phyloP scores from a whole-genome alignment of 108 stramenopile species.

The Conticribra guillardii region DNA sequence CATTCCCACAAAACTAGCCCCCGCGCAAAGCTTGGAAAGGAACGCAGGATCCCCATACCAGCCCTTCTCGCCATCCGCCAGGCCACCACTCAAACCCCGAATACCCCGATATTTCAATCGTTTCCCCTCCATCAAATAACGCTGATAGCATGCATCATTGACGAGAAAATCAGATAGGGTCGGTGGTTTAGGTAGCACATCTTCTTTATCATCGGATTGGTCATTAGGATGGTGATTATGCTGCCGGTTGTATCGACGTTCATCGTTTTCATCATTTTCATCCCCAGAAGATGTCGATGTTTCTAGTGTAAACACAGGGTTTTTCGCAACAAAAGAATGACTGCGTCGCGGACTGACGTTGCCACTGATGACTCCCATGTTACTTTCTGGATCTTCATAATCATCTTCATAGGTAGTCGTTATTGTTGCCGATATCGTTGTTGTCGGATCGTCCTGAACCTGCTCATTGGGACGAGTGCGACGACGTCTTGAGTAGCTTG shows the following conservation, averaged over 20 bases:
- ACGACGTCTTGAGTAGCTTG: constrained; percentile 42
- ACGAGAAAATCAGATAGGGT: constrained; percentile 42
- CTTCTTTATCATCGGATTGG: constrained; percentile 25
- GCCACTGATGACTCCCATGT: too few relatives aligned
- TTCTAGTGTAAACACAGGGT: neutral
- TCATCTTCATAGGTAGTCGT: constrained; percentile 5
- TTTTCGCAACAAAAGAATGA: neutral
- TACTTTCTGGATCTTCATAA: neutral
- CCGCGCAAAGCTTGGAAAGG: constrained; percentile 39
- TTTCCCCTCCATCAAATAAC: constrained; percentile 35
- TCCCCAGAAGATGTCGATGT: constrained; percentile 12
- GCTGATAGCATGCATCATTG: constrained; percentile 38
- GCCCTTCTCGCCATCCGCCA: neutral
- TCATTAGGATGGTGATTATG: constrained; percentile 7
- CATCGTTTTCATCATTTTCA: constrained; percentile 44
- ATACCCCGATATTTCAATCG: constrained; percentile 23
- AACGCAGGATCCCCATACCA: constrained; percentile 25
- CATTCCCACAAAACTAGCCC: constrained; percentile 41
- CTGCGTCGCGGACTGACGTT: constrained; percentile 3
- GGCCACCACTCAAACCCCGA: constrained; percentile 6
- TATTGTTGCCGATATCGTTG: constrained; percentile 5
- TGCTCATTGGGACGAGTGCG: constrained; percentile 30
- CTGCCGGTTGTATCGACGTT: constrained; percentile 1
- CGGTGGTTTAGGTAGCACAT: constrained; percentile 36
- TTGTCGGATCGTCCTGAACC: neutral